A percentile compares a stretch with the other conserved stretches of the same genome.
Evolutionary conservation across 2,329 filamentous ascomycete species (phyloP).

Genomic region (Colletotrichum tanaceti): DNA sequence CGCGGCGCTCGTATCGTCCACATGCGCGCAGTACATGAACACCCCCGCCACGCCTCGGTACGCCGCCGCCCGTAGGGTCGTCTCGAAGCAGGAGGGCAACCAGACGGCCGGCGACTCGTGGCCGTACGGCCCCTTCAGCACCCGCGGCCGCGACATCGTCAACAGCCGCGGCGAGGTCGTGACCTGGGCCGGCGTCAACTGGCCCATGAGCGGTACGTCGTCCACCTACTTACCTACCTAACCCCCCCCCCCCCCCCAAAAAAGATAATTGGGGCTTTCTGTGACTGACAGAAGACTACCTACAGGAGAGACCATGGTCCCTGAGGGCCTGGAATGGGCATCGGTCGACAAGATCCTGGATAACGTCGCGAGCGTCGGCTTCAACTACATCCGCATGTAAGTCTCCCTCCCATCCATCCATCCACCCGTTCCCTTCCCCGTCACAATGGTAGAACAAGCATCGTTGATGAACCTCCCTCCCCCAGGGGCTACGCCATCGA

Average conservation of each 20-base stretch:
- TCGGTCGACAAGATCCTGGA: conserved; percentile 61
- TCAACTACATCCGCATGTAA: conserved; percentile 64
- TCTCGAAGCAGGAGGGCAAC: conserved; percentile 27
- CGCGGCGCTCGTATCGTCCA: conserved; percentile 30
- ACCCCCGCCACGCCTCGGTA: conserved; percentile 20
- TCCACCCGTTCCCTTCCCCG: neutral
- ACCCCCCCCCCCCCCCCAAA: no score
- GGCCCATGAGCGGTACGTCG: conserved; percentile 65
- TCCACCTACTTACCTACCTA: no score
- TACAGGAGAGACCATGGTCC: conserved; percentile 67
- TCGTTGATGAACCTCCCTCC: conserved; percentile 8
- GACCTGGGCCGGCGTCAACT: conserved; percentile 62
- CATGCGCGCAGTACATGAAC: conserved; percentile 35
- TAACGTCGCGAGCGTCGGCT: conserved; percentile 62
- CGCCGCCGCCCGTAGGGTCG: neutral
- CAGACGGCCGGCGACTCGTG: conserved; percentile 15
- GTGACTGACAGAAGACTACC: conserved; percentile 65
- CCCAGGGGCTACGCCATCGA: conserved; percentile 63
- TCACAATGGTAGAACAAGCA: no score
- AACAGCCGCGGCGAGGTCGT: conserved; percentile 52
- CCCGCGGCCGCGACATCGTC: conserved; percentile 52
- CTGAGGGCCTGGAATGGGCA: conserved; percentile 66
- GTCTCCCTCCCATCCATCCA: neutral
- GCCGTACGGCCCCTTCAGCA: conserved; percentile 55
- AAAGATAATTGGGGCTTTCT: no score